phyloP scores from a whole-genome alignment of 1,284 basidiomycete genomes.

The Fomitopsis pinicola region DNA sequence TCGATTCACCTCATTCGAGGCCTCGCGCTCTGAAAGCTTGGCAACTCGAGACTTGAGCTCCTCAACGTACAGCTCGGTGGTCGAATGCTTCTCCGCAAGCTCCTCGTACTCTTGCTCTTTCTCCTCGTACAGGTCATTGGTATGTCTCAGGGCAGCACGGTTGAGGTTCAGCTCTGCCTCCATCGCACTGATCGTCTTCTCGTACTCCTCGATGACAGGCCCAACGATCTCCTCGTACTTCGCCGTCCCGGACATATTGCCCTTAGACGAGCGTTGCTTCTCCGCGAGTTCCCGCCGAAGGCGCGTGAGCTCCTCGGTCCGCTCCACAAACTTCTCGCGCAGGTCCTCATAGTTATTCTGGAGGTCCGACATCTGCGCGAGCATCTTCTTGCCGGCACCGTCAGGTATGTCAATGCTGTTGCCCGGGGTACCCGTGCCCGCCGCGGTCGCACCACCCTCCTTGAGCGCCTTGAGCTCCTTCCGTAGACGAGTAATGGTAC shows the following conservation, averaged over 20 bases:
- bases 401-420: constrained; percentile 28
- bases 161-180: constrained; percentile 92
- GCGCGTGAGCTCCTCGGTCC: constrained; percentile 83
- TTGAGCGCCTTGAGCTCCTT: constrained; percentile 82
- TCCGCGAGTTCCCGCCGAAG: constrained; percentile 74
- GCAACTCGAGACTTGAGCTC: constrained; percentile 79
- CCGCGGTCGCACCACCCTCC: constrained; percentile 45
- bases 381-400: constrained; percentile 63
- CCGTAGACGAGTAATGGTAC: constrained; percentile 77
- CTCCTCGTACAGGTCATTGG: constrained; percentile 89
- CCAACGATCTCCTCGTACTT: constrained; percentile 97
- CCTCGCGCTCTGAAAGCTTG: constrained; percentile 85
- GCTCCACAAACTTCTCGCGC: constrained; percentile 79
- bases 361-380: constrained; percentile 73
- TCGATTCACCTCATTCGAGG: constrained; percentile 75
- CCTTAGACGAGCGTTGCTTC: constrained; percentile 49
- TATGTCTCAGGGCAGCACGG: constrained; percentile 83
- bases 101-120: constrained; percentile 76
- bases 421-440: constrained; percentile 12
- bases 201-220: constrained; percentile 97
- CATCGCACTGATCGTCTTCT: constrained; percentile 93
- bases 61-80: constrained; percentile 82
- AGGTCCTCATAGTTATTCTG: constrained; percentile 81
- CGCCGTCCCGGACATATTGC: constrained; percentile 60
- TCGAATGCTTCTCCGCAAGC: constrained; percentile 63